Evolutionary conservation across 441 rosid species (phyloP).

Genomic region (Aleurites moluccanus): DNA sequence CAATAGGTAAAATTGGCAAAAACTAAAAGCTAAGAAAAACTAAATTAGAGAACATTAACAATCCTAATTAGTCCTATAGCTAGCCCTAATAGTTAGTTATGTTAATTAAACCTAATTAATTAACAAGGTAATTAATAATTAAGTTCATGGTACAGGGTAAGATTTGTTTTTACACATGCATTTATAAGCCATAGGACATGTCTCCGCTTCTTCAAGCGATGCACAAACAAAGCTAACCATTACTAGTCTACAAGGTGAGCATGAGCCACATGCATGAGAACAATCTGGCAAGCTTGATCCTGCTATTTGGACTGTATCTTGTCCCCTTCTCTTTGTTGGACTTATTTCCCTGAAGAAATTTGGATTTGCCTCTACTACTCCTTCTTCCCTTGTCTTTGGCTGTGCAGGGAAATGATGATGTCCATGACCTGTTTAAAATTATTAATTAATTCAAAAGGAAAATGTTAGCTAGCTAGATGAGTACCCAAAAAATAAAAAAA

Average conservation of each 20-base stretch:
- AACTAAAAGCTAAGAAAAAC: not conserved
- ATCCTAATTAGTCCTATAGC: not conserved
- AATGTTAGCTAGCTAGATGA: not conserved
- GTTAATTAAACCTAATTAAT: not conserved
- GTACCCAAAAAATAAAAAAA: too few species aligned
- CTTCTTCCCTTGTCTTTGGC: constrained; percentile 15
- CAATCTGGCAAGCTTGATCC: constrained; percentile 91
- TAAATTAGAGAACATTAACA: not conserved
- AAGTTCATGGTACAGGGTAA: constrained; percentile 66
- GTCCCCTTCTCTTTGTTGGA: constrained; percentile 31
- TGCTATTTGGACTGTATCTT: constrained; percentile 62
- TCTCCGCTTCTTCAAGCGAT: constrained; percentile 72
- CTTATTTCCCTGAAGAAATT: constrained; percentile 32
- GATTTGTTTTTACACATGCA: constrained; percentile 84
- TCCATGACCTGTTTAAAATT: constrained; percentile 31
- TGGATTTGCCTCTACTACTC: constrained; percentile 11
- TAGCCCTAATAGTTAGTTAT: not conserved
- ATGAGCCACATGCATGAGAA: constrained; percentile 90
- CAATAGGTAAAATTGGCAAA: constrained; percentile 3
- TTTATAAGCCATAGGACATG: constrained; percentile 90
- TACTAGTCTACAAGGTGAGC: constrained; percentile 79
- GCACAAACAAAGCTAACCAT: constrained; percentile 92
- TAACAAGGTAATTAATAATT: not conserved
- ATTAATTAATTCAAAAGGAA: not conserved
- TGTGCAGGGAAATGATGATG: constrained; percentile 21